Evolutionary conservation across 371 early-diverging fungal genomes (phyloP).

Genomic region (Circinella umbellata): DNA sequence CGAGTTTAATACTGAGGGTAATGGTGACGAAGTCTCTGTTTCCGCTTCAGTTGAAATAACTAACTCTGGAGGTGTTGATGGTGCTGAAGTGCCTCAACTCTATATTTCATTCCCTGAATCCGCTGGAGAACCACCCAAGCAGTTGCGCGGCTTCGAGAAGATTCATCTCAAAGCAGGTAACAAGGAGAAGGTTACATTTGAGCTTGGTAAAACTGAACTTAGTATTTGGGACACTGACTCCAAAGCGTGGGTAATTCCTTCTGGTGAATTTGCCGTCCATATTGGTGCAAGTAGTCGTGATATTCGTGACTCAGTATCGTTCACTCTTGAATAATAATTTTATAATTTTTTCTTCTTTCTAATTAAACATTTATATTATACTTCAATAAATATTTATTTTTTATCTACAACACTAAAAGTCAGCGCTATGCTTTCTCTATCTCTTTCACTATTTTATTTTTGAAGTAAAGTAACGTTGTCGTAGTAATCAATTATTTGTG

Average conservation of each 20-base stretch:
- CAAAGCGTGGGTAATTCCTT: constrained; percentile 34
- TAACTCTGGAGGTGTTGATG: constrained; percentile 35
- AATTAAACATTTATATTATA: not conserved
- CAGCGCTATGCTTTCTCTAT: too few relatives aligned
- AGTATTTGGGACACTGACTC: constrained; percentile 37
- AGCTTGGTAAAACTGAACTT: constrained; percentile 29
- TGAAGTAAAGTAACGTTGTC: too few relatives aligned
- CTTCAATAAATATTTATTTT: not conserved
- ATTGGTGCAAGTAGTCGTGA: constrained; percentile 54
- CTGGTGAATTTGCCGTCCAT: constrained; percentile 39
- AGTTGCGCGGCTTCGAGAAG: constrained; percentile 50
- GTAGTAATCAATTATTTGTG: too few relatives aligned
- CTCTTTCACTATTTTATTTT: too few relatives aligned
- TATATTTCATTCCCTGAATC: constrained; percentile 47
- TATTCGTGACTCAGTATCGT: constrained; percentile 25
- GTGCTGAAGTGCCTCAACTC: constrained; percentile 56
- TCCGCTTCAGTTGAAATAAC: not conserved
- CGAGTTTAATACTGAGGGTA: constrained; percentile 4
- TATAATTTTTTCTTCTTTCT: not conserved
- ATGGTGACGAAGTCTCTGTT: not conserved
- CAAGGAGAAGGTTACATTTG: constrained; percentile 32
- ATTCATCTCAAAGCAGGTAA: constrained; percentile 31
- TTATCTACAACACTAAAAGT: too few relatives aligned
- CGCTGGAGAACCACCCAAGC: constrained; percentile 45
- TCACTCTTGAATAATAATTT: constrained; percentile 4